Evolutionary conservation across 768 basidiomycete genomes (phyloP), one percentile per base, ranked within the genome.

Genomic region (Xerocomus potaroensis): DNA sequence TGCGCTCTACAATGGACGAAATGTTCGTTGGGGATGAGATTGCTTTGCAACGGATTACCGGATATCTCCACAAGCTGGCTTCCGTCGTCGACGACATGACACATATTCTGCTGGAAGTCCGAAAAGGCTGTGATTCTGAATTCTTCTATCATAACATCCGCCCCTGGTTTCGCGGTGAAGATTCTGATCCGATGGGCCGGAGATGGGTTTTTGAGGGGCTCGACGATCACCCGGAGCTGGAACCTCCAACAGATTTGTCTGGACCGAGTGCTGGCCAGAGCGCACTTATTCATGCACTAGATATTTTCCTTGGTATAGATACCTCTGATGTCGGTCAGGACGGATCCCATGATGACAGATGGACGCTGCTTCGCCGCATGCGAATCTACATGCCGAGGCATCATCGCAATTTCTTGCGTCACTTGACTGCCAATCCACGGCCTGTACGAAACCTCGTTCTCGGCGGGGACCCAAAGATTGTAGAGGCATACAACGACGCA

Each of bases 211-310:
- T 84, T 45, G 76, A 83, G 42, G 86, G 84, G 3, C 65, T 80
- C 8, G 76, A 75, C 6, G 67, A 69, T 40, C 71, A 74, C 46
- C 69, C 70, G 0, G 69, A 66, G 4, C 66, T 78, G 7, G 58
- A 58, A 8, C 52, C 67, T n/a, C 76, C 76, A 1, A 69, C 65
- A 6, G 77, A 85, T 53, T 71, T 87, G 26, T 83, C 83, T 1
- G 90, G 90, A 2, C 84, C 90, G 8, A 86, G 82, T 53, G 90
- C 90, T 2, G 90, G 88, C 0, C 90, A 92, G 67, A 88, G 86
- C 59, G 76, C 83, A 4, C 69, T 91, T 18, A 77, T 92, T 11
- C 87, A 88, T 47, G 78, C 80, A 5, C 66, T 89, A 10, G 87
- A 87, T 50, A 69, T 83, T 23, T 89, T 88, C 59, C 72, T 89